These are phyloP conservation scores for Colletotrichum paranaense DNA, from an alignment of 2,329 filamentous ascomycete species.

Conservation along the genomic window DNA sequence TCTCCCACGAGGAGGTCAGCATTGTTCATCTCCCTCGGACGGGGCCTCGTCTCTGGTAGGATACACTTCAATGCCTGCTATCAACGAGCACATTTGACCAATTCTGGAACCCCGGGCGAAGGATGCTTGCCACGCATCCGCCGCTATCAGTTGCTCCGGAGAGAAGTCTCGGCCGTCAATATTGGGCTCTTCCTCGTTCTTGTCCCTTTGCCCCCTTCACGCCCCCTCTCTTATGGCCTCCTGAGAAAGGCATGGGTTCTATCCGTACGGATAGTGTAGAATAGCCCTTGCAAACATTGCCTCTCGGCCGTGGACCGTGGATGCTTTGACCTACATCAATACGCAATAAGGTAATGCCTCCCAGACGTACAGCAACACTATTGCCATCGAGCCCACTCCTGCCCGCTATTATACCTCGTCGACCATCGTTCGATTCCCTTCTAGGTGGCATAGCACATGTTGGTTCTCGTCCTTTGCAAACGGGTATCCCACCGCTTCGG, in stretches of 20 bases:
- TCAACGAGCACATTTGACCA: neutral
- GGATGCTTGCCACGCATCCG: neutral
- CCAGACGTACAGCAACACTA: neutral
- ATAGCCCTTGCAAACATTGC: slow-evolving; percentile 21
- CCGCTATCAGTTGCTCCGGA: slow-evolving; percentile 1
- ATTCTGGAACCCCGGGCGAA: neutral
- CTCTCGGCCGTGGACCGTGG: slow-evolving; percentile 8
- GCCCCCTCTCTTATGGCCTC: neutral
- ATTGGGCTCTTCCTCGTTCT: neutral
- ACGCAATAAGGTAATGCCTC: neutral
- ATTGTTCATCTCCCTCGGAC: slow-evolving; percentile 28
- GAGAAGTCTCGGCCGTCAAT: slow-evolving; percentile 7
- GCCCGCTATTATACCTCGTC: neutral
- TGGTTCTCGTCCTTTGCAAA: slow-evolving; percentile 1
- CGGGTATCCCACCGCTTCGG: slow-evolving; percentile 8
- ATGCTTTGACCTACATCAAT: slow-evolving; percentile 14
- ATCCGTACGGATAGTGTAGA: neutral
- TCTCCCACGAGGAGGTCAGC: slow-evolving; percentile 1
- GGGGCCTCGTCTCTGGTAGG: neutral
- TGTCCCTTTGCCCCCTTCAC: neutral
- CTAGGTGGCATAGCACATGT: slow-evolving; percentile 17
- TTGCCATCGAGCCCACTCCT: slow-evolving; percentile 5
- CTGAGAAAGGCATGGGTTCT: slow-evolving; percentile 8
- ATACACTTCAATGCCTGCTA: neutral
- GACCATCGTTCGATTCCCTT: slow-evolving; percentile 15